Percentiles rank a stretch among this genome's conserved stretches.
phyloP scores from a whole-genome alignment of 2,329 filamentous ascomycete genomes.

The Shiraia bambusicola region DNA sequence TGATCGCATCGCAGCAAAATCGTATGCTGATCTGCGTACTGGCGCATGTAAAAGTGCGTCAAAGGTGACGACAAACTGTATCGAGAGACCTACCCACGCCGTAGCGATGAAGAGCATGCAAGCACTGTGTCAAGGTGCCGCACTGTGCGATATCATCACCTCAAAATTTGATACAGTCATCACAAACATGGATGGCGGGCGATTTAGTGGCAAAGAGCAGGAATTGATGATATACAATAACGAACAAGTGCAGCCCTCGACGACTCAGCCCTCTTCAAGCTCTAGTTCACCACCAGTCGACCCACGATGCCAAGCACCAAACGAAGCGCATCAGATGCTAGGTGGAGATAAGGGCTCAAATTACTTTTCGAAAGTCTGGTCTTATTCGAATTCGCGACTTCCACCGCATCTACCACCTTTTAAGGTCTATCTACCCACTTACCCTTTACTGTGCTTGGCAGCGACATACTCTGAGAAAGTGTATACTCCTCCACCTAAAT shows the following conservation, averaged over 20 bases:
- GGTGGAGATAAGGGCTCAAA: slow-evolving; percentile 30
- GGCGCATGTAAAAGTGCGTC: slow-evolving; percentile 29
- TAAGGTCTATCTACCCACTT: slow-evolving; percentile 72
- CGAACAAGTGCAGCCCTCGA: slow-evolving; percentile 1
- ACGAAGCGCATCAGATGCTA: slow-evolving; percentile 17
- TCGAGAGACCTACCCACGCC: slow-evolving; percentile 33
- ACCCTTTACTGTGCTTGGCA: slow-evolving; percentile 74
- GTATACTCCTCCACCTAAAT: slow-evolving; percentile 60
- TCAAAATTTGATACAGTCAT: slow-evolving; percentile 67
- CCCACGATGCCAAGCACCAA: slow-evolving; percentile 13
- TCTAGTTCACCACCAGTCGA: slow-evolving; percentile 19
- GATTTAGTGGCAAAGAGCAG: slow-evolving; percentile 54
- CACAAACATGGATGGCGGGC: slow-evolving; percentile 69
- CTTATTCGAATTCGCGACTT: slow-evolving; percentile 75
- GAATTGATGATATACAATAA: slow-evolving; percentile 47
- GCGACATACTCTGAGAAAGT: slow-evolving; percentile 75
- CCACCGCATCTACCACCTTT: slow-evolving; percentile 68
- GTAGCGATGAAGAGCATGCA: slow-evolving; percentile 39
- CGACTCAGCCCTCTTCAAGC: slow-evolving; percentile 8
- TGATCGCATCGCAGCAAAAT: slow-evolving; percentile 33
- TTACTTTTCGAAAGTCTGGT: slow-evolving; percentile 71
- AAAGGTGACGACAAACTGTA: slow-evolving; percentile 30
- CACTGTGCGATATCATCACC: slow-evolving; percentile 61
- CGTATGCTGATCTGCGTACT: slow-evolving; percentile 30
- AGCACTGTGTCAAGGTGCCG: slow-evolving; percentile 44